A percentile compares a stretch with the other conserved stretches of the same genome.
These are phyloP conservation scores for Gonium pectorale DNA, from an alignment of 139 green algal genomes.

Conservation along the genomic window DNA sequence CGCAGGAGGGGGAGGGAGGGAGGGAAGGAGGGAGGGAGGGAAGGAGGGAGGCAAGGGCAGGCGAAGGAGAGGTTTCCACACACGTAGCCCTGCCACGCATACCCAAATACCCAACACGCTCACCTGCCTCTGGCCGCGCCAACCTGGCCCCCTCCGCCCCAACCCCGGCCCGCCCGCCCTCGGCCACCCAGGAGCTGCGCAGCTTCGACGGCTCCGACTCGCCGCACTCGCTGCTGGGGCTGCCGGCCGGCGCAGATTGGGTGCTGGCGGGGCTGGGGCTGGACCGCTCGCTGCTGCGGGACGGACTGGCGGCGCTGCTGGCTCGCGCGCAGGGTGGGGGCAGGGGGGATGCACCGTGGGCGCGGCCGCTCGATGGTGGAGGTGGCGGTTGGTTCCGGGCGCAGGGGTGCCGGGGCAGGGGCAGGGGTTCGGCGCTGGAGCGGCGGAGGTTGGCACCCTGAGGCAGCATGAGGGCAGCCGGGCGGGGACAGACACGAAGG, in stretches of 20 bases:
- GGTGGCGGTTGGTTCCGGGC: too few relatives aligned
- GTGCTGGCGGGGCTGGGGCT: not conserved
- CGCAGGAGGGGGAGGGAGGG: not conserved
- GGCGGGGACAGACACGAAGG: too few relatives aligned
- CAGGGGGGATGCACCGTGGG: too few relatives aligned
- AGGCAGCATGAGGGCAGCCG: too few relatives aligned
- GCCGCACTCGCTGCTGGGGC: not conserved
- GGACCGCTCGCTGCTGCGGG: constrained; percentile 26
- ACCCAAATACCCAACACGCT: not conserved
- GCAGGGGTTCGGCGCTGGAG: too few relatives aligned
- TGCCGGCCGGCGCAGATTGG: constrained; percentile 12
- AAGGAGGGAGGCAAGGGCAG: not conserved
- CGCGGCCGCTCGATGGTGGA: too few relatives aligned
- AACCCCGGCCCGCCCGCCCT: too few relatives aligned
- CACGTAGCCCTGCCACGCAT: too few relatives aligned
- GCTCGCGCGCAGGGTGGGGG: constrained; percentile 16
- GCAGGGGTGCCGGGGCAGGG: too few relatives aligned
- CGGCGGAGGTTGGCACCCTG: too few relatives aligned
- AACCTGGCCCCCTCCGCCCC: not conserved
- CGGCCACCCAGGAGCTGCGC: constrained; percentile 33
- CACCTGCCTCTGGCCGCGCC: not conserved
- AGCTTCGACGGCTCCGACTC: not conserved
- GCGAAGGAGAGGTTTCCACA: too few relatives aligned
- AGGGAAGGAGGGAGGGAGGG: not conserved
- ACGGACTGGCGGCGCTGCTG: constrained; percentile 22